Base-by-base conservation (phyloP, 1,284 basidiomycete species). In the Kalmanozyma brasiliensis region DNA sequence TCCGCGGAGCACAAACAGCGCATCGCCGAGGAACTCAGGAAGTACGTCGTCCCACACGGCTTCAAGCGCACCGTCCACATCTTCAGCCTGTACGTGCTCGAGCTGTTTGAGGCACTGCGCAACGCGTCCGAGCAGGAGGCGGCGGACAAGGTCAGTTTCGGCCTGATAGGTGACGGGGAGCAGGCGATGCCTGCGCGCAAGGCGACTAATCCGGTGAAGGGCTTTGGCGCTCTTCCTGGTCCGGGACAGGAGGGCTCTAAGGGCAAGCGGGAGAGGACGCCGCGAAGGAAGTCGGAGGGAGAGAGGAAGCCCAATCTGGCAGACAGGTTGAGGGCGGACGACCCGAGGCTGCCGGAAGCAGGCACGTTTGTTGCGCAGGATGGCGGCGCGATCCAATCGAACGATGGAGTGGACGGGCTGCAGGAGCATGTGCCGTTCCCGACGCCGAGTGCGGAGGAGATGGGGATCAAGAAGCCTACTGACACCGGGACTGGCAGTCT, bases 401-500 rank as follows among this genome's bases (percentile, higher is more conserved):
- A 40, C 11, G 20, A 36, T 3, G 49, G 36, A 1, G 45, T 32
- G 2, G 44, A 60, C 8, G 17, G 1, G 2, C 35, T 60, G 4
- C n/a, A 60, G 13, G 49, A 60, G 22, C 40, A 43, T 6, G 57
- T 60, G 10, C 57, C 57, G 7, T 60, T 60, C 38, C 57, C 57
- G 1, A 60, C 22, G 11, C 57, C 49, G 2, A 37, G 24, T 3
- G 43, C 49, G 5, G 38, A 52, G 23, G 49, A 59, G 44, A 46
- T 59, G 56, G 48, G 49, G 23, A 43, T 60, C 34, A 43, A 43
- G n/a, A 52, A 52, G 43, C 57, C 48, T 2, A 37, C 20, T 9
- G 45, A 60, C 24, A 24, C 20, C 7, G 26, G 7, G 26, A 6
- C 26, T 6, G 26, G 10, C 10, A 33, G 17, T 13, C 29, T 40